Evolutionary conservation across 1,284 basidiomycete genomes (phyloP).

Genomic region (Rhodotorula sp.): DNA sequence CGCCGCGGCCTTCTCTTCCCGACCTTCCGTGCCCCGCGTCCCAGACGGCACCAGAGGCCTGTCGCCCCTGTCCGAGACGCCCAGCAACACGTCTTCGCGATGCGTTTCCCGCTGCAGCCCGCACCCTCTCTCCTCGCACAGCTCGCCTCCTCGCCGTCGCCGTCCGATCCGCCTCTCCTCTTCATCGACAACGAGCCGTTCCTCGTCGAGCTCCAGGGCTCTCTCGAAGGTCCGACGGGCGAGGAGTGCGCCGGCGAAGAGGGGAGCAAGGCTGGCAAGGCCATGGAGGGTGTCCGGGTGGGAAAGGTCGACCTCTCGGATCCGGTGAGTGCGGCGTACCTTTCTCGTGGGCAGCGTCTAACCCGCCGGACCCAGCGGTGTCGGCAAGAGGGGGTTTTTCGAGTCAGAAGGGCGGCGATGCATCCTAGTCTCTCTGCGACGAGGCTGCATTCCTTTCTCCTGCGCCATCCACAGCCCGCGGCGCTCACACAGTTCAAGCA

Average conservation of each 20-base stretch:
- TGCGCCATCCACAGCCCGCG: too few relatives aligned
- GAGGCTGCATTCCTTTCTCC: too few relatives aligned
- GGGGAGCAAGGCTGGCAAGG: background rate
- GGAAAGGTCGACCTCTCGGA: conserved; percentile 45
- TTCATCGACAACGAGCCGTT: conserved; percentile 44
- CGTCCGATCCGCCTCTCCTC: conserved; percentile 29
- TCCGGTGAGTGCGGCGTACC: conserved; percentile 25
- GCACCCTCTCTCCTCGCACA: background rate
- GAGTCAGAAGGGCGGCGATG: too few relatives aligned
- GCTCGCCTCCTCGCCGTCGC: background rate
- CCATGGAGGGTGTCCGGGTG: conserved; percentile 32
- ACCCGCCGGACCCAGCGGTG: too few relatives aligned
- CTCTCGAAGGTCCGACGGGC: conserved; percentile 33
- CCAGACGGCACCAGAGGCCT: too few relatives aligned
- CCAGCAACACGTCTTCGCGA: background rate
- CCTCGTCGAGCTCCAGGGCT: conserved; percentile 46
- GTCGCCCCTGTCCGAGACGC: too few relatives aligned
- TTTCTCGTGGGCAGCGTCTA: background rate
- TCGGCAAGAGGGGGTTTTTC: too few relatives aligned
- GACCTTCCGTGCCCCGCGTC: too few relatives aligned
- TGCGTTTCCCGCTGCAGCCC: conserved; percentile 9
- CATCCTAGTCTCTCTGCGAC: too few relatives aligned
- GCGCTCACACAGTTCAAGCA: too few relatives aligned
- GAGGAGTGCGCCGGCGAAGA: conserved; percentile 3
- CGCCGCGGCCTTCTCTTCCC: too few relatives aligned